Conservation (phyloP, 148 eudicot genomes). For the Nyssa sinensis region DNA sequence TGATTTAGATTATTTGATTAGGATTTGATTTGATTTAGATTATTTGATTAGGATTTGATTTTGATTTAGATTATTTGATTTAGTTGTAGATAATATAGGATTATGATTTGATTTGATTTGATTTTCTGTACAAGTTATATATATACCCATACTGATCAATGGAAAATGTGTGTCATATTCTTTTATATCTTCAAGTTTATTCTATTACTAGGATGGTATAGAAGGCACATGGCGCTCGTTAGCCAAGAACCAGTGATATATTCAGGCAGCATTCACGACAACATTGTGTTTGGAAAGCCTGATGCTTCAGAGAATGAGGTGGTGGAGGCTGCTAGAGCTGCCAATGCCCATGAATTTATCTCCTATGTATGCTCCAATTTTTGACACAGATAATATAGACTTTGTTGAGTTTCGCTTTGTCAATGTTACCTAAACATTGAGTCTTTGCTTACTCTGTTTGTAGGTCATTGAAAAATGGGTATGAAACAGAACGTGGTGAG, state of each 20-base stretch:
- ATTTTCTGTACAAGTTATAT: too few relatives aligned
- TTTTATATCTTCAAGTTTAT: too few relatives aligned
- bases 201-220: slow-evolving; percentile 77
- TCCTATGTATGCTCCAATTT: slow-evolving; percentile 50
- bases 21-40: too few relatives aligned
- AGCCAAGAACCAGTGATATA: slow-evolving; percentile 91
- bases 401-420: not conserved
- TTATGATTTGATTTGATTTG: too few relatives aligned
- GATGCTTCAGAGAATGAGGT: slow-evolving; percentile 75
- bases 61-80: too few relatives aligned
- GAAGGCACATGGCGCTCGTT: slow-evolving; percentile 72
- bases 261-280: slow-evolving; percentile 68
- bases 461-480: slow-evolving; percentile 75
- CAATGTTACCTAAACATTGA: not conserved
- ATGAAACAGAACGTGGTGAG: slow-evolving; percentile 83
- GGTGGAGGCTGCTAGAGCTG: slow-evolving; percentile 74
- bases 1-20: too few relatives aligned
- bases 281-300: slow-evolving; percentile 62
- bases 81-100: too few relatives aligned
- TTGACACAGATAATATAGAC: not conserved
- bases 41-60: too few relatives aligned
- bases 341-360: slow-evolving; percentile 90
- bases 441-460: not conserved
- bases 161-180: too few relatives aligned
- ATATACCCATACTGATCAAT: too few relatives aligned